A percentile compares a stretch with the other conserved stretches of the same genome.
Conservation (phyloP, 352 stramenopile genomes). For the Phytophthora tentaculata region DNA sequence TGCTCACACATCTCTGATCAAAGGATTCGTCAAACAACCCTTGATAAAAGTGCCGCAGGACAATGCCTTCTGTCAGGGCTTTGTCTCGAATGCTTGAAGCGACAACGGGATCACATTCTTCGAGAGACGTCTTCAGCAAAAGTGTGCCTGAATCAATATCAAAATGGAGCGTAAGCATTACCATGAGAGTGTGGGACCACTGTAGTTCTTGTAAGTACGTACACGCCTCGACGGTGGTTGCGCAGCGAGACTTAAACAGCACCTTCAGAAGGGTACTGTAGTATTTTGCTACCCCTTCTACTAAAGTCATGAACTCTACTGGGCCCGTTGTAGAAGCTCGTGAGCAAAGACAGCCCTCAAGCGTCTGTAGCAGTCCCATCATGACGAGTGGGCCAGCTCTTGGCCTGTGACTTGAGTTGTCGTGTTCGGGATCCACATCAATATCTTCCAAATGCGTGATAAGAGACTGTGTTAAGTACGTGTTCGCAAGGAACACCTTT, state of each 20-base stretch:
- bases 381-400: constrained; percentile 79
- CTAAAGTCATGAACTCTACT: constrained; percentile 67
- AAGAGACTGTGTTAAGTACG: constrained; percentile 70
- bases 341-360: constrained; percentile 92
- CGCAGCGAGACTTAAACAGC: constrained; percentile 90
- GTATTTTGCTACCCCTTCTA: constrained; percentile 75
- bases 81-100: constrained; percentile 90
- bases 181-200: background rate
- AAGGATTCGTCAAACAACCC: constrained; percentile 93
- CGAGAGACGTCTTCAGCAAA: constrained; percentile 91
- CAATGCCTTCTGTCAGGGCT: constrained; percentile 92
- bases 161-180: constrained; percentile 1
- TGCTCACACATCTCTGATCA: constrained; percentile 92
- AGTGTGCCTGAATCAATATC: constrained; percentile 69
- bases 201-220: constrained; percentile 27
- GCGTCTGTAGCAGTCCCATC: constrained; percentile 91
- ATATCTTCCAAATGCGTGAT: constrained; percentile 67
- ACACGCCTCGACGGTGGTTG: constrained; percentile 86
- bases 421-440: constrained; percentile 44
- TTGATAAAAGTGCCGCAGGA: constrained; percentile 94
- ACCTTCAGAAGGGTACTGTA: constrained; percentile 86
- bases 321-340: constrained; percentile 84
- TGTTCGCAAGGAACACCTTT: constrained; percentile 72
- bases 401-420: constrained; percentile 13
- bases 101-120: constrained; percentile 85